phyloP scores from a whole-genome alignment of 2,329 filamentous ascomycete species.

The Botryosphaeria dothidea region DNA sequence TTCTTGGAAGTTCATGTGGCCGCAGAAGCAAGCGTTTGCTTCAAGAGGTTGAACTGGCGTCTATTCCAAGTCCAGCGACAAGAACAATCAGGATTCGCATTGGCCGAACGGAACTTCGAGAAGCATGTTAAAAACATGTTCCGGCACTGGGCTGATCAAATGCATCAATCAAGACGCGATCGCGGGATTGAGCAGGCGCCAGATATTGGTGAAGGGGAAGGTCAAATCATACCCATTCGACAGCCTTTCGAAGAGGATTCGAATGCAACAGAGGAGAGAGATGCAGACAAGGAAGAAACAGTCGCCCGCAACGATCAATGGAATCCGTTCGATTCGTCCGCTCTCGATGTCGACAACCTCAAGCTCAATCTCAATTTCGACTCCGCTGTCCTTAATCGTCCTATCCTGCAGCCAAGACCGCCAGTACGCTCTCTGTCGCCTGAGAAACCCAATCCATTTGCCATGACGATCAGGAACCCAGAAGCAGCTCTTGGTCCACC shows the following conservation, averaged over 20 bases:
- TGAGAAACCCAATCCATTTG: conserved; percentile 18
- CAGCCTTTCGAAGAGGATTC: neutral
- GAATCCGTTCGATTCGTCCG: conserved; percentile 40
- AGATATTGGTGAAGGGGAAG: conserved; percentile 21
- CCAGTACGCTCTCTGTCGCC: neutral
- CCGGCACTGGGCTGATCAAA: conserved; percentile 54
- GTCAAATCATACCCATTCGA: neutral
- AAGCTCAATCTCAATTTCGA: conserved; percentile 21
- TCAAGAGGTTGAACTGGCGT: conserved; percentile 60
- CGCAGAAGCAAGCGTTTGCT: conserved; percentile 46
- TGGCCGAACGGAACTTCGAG: conserved; percentile 54
- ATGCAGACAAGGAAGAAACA: conserved; percentile 29
- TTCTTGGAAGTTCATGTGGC: conserved; percentile 51
- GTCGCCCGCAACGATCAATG: conserved; percentile 36
- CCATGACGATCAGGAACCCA: conserved; percentile 33
- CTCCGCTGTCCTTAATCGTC: conserved; percentile 24
- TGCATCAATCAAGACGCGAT: conserved; percentile 31
- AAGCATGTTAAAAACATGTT: conserved; percentile 59
- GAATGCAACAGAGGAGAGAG: neutral
- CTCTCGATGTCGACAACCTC: conserved; percentile 28
- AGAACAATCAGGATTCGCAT: conserved; percentile 53
- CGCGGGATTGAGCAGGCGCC: conserved; percentile 21
- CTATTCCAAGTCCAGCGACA: conserved; percentile 56
- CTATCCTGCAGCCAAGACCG: neutral
- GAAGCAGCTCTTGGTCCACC: conserved; percentile 21